Evolutionary conservation across 352 stramenopile species (phyloP).

Genomic region (Peronospora tabacina): DNA sequence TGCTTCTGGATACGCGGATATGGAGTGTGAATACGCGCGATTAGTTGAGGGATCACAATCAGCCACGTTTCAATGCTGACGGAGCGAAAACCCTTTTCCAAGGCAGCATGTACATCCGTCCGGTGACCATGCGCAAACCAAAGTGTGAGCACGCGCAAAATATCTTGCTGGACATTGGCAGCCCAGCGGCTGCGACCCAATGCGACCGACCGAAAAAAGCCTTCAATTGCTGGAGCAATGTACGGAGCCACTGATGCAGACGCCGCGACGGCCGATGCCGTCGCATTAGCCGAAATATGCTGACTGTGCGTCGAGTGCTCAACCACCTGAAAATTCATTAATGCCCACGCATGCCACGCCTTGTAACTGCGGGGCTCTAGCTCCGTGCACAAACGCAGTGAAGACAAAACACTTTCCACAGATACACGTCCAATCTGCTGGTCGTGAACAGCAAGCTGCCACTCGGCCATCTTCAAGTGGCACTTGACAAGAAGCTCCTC

Average conservation of each 20-base stretch:
- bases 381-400: conserved; percentile 61
- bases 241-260: conserved; percentile 37
- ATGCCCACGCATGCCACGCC: conserved; percentile 95
- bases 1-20: conserved; percentile 60
- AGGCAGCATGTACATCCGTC: conserved; percentile 75
- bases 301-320: conserved; percentile 72
- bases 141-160: conserved; percentile 96
- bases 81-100: conserved; percentile 79
- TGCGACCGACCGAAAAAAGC: conserved; percentile 94
- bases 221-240: conserved; percentile 64
- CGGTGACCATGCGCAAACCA: conserved; percentile 95
- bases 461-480: conserved; percentile 78
- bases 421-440: conserved; percentile 73
- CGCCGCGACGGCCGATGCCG: conserved; percentile 14
- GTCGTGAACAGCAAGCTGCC: conserved; percentile 77
- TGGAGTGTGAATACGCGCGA: conserved; percentile 81
- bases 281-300: conserved; percentile 29
- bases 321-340: conserved; percentile 96
- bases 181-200: conserved; percentile 92
- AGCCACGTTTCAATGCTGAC: conserved; percentile 97
- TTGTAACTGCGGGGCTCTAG: conserved; percentile 71
- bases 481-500: conserved; percentile 77
- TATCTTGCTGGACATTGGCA: conserved; percentile 96
- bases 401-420: conserved; percentile 57
- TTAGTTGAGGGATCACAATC: conserved; percentile 96